These are phyloP conservation scores for Arthrobotrys musiformis DNA, from an alignment of 2,329 filamentous ascomycete genomes.

Conservation along the genomic window DNA sequence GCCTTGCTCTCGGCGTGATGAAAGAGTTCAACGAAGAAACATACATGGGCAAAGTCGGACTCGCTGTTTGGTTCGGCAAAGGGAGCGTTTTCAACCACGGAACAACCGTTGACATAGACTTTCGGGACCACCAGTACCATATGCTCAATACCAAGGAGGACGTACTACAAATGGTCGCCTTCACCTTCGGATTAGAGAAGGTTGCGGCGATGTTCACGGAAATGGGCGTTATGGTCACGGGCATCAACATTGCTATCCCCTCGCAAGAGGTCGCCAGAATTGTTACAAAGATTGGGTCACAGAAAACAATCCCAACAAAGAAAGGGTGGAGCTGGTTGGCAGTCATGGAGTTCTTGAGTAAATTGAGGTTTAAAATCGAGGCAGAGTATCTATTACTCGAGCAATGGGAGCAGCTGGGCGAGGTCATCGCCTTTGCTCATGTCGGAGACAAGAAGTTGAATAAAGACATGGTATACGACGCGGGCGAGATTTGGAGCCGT, in stretches of 20 bases:
- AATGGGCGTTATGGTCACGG: slow-evolving; percentile 30
- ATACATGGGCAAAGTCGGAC: slow-evolving; percentile 17
- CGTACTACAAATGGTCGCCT: slow-evolving; percentile 40
- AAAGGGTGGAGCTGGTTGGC: slow-evolving; percentile 37
- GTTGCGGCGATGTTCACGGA: slow-evolving; percentile 33
- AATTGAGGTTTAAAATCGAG: slow-evolving; percentile 33
- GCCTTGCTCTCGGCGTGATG: slow-evolving; percentile 28
- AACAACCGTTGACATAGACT: slow-evolving; percentile 31
- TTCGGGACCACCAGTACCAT: slow-evolving; percentile 22
- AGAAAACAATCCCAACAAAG: slow-evolving; percentile 19
- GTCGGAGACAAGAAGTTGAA: slow-evolving; percentile 32
- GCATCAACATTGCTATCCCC: slow-evolving; percentile 32
- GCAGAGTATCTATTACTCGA: slow-evolving; percentile 36
- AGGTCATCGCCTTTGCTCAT: slow-evolving; percentile 26
- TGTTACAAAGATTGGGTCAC: not conserved
- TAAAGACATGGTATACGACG: slow-evolving; percentile 28
- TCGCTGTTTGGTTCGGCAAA: slow-evolving; percentile 35
- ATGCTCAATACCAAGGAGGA: slow-evolving; percentile 18
- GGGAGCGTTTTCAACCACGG: slow-evolving; percentile 38
- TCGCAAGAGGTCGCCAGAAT: slow-evolving; percentile 20
- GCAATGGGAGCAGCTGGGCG: slow-evolving; percentile 17
- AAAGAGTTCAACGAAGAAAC: slow-evolving; percentile 26
- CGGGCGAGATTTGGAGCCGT: slow-evolving; percentile 20
- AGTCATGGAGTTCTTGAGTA: slow-evolving; percentile 34
- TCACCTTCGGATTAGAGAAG: slow-evolving; percentile 45